Evolutionary conservation across 2,329 filamentous ascomycete species (phyloP).

Genomic region (Thyridium curvatum): DNA sequence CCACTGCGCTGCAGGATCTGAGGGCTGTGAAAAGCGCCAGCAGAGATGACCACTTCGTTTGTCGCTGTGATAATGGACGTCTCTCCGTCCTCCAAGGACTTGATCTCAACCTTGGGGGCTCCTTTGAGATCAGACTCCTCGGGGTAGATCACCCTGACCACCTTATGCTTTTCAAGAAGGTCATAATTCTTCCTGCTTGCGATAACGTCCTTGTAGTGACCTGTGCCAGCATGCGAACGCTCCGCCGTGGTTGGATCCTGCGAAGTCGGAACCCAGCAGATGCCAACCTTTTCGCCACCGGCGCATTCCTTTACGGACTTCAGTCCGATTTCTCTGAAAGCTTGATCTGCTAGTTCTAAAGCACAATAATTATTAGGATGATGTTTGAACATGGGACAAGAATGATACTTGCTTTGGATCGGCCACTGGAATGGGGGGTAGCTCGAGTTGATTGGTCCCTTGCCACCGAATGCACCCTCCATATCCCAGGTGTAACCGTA

Average conservation of each 20-base stretch:
- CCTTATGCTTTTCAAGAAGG: conserved; percentile 19
- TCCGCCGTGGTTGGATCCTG: conserved; percentile 17
- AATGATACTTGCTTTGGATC: too few relatives aligned
- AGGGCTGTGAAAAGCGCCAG: conserved; percentile 34
- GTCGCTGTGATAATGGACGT: conserved; percentile 10
- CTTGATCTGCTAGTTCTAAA: too few relatives aligned
- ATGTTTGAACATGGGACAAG: too few relatives aligned
- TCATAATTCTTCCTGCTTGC: too few relatives aligned
- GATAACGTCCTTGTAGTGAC: conserved; percentile 19
- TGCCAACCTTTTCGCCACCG: conserved; percentile 20
- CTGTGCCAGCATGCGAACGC: conserved; percentile 21
- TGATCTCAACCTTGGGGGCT: conserved; percentile 9
- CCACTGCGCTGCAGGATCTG: conserved; percentile 36
- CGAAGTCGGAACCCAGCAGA: conserved; percentile 22
- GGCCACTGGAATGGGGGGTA: too few relatives aligned
- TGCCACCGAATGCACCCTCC: too few relatives aligned
- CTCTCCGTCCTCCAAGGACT: conserved; percentile 2
- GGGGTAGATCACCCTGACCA: conserved; percentile 11
- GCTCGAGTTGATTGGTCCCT: too few relatives aligned
- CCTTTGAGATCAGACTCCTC: conserved; percentile 2
- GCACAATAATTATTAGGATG: conserved; percentile 20
- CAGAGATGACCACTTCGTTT: conserved; percentile 33
- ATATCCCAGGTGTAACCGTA: too few relatives aligned
- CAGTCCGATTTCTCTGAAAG: conserved; percentile 16
- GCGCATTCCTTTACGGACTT: conserved; percentile 15